Evolutionary conservation across 768 basidiomycete genomes (phyloP).

Genomic region (Pisolithus orientalis): DNA sequence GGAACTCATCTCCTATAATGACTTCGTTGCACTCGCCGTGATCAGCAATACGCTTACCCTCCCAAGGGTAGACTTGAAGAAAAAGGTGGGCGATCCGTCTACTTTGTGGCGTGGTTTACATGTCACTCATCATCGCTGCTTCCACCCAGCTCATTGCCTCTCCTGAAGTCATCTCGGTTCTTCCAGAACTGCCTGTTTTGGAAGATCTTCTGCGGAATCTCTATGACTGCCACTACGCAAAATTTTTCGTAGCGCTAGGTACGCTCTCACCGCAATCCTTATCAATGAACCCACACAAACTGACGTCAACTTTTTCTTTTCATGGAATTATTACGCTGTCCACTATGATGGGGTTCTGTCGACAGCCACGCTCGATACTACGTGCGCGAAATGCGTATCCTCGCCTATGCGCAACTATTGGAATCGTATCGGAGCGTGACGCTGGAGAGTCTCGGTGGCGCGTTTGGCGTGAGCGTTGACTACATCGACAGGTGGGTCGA

Average conservation of each 20-base stretch:
- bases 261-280: constrained; percentile 14
- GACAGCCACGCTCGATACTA: constrained; percentile 80
- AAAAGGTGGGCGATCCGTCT: constrained; percentile 51
- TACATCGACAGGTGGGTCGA: too few species aligned
- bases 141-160: constrained; percentile 64
- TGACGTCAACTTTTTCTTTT: too few species aligned
- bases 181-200: constrained; percentile 69
- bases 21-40: constrained; percentile 74
- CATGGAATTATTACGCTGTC: background rate
- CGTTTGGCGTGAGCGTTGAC: constrained; percentile 66
- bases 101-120: background rate
- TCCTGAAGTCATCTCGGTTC: constrained; percentile 81
- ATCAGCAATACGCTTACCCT: constrained; percentile 73
- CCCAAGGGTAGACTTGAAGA: constrained; percentile 82
- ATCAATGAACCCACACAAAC: too few species aligned
- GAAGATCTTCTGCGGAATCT: too few species aligned
- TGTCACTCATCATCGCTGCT: constrained; percentile 2
- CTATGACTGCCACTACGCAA: constrained; percentile 66
- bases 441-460: constrained; percentile 73
- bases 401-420: constrained; percentile 87
- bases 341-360: background rate
- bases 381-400: constrained; percentile 92
- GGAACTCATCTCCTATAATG: constrained; percentile 82
- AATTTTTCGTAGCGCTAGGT: constrained; percentile 88
- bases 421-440: constrained; percentile 89